A percentile compares a stretch with the other conserved stretches of the same genome.
phyloP scores from a whole-genome alignment of 768 basidiomycete species.

The Termitomyces sp. region DNA sequence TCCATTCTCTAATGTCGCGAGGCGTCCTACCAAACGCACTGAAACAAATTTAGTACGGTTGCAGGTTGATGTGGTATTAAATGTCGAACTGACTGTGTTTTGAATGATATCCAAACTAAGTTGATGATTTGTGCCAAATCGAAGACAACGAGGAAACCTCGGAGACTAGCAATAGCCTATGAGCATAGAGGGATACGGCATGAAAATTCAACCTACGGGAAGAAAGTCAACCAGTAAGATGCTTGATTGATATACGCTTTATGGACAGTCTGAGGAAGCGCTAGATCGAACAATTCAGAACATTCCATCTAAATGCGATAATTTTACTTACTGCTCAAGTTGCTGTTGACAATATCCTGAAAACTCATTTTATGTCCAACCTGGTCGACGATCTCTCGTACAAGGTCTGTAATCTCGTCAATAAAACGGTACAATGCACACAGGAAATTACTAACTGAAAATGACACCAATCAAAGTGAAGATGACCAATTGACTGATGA shows the following conservation, averaged over 20 bases:
- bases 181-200: not conserved
- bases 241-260: slow-evolving; percentile 87
- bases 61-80: not conserved
- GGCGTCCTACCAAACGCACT: slow-evolving; percentile 86
- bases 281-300: slow-evolving; percentile 26
- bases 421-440: not conserved
- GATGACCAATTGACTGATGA: slow-evolving; percentile 89
- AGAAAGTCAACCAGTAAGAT: slow-evolving; percentile 91
- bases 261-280: slow-evolving; percentile 69
- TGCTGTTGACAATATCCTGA: slow-evolving; percentile 35
- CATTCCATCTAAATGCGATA: not conserved
- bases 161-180: slow-evolving; percentile 46
- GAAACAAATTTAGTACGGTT: not conserved
- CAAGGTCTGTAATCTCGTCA: slow-evolving; percentile 26
- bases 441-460: slow-evolving; percentile 65
- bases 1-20: slow-evolving; percentile 86
- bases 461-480: slow-evolving; percentile 91
- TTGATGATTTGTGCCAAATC: slow-evolving; percentile 96
- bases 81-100: slow-evolving; percentile 55
- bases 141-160: slow-evolving; percentile 92
- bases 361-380: slow-evolving; percentile 42
- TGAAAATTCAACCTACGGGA: slow-evolving; percentile 61
- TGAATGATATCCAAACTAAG: slow-evolving; percentile 78
- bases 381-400: slow-evolving; percentile 37
- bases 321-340: slow-evolving; percentile 36